Evolutionary conservation across 805 yeast genomes (phyloP).

Genomic region (Sporopachydermia quercuum): DNA sequence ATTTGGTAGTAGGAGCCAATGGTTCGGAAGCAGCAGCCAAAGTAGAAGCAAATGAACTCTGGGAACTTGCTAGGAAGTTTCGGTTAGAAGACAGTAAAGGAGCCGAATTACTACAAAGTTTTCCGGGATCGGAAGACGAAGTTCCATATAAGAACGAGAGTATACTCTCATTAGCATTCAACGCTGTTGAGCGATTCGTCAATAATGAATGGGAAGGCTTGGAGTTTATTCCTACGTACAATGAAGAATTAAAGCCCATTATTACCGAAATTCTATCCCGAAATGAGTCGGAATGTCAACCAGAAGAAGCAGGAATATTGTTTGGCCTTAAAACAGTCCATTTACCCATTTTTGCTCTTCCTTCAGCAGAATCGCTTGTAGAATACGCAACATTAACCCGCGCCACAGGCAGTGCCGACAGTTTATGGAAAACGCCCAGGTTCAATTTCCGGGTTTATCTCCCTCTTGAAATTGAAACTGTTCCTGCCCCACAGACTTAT

Average conservation of each 20-base stretch:
- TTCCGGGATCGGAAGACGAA: not conserved
- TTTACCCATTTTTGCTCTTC: conserved; percentile 16
- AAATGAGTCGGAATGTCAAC: not conserved
- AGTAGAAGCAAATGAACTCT: not conserved
- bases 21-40: conserved; percentile 24
- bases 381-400: conserved; percentile 19
- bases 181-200: conserved; percentile 25
- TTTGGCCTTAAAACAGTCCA: too few species aligned
- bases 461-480: conserved; percentile 48
- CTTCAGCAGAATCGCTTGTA: conserved; percentile 22
- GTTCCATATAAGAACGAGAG: not conserved
- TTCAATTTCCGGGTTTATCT: conserved; percentile 45
- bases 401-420: conserved; percentile 39
- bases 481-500: conserved; percentile 36
- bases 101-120: not conserved
- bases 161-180: not conserved
- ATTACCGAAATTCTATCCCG: conserved; percentile 5
- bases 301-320: too few species aligned
- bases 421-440: conserved; percentile 54
- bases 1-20: conserved; percentile 31
- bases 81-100: not conserved
- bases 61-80: not conserved
- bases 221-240: conserved; percentile 25
- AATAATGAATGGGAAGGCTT: conserved; percentile 28
- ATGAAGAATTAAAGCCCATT: conserved; percentile 4